Evolutionary conservation across 768 basidiomycete species (phyloP), one percentile per base, ranked within the genome.

Genomic region (Suillus brevipes): DNA sequence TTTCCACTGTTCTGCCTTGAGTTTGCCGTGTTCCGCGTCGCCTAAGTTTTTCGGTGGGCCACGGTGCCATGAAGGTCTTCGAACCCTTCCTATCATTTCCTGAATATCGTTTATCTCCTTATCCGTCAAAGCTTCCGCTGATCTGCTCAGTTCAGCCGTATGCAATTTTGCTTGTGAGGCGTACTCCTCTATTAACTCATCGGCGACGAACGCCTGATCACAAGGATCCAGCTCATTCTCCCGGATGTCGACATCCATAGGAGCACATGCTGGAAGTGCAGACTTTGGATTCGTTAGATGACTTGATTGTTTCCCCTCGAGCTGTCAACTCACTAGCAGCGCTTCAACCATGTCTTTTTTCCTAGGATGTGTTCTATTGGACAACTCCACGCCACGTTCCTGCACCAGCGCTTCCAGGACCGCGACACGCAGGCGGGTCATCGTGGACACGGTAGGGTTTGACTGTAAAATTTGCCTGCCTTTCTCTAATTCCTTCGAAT

Each of bases 1-100:
- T n/a, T 72, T 60, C 76, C 76, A 79, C 31, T 79, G 70, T 64
- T 77, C 75, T 5, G 77, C 77, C 42, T 73, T 77, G 1, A 78
- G 68, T 49, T 77, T 80, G 2, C 78, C 72, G n/a, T 49, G 70
- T 70, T 8, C 75, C 67, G 72, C 66, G 67, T 60, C 69, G 62
- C 31, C 67, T 25, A 31, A 73, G 72, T 42, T 73, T 68, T 7
- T 60, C 28, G 20, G 65, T 43, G 47, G 73, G 47, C 73, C 75
- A 71, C 23, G 60, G 68, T 25, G 75, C 75, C 18, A 78, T 65
- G n/a, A 65, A 42, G 16, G 74, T 74, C 57, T 28, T 3, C 2
- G 23, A 9, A 64, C 43, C 1, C 13, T 18, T 18, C 20, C 25
- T 7, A 59, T 37, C 16, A 7, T 20, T 45, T n/a, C 63, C 37